Evolutionary conservation across 495 filamentous ascomycete species (phyloP).

Genomic region (Cladorrhinum samala): DNA sequence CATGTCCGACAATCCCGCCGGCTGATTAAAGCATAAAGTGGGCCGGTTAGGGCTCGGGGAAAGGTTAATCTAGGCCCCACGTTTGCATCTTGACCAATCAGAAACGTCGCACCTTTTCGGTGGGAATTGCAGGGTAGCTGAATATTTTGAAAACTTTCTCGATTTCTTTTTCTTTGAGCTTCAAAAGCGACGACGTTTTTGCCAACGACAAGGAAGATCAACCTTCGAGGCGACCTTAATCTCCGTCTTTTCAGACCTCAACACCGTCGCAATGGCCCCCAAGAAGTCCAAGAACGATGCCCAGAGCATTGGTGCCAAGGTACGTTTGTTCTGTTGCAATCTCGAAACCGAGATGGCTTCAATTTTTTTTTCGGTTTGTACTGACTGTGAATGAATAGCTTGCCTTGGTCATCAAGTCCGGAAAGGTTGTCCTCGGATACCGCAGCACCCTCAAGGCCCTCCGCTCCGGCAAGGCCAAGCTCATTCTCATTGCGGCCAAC

Average conservation of each 20-base stretch:
- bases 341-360: no score
- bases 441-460: constrained; percentile 95
- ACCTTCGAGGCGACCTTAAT: constrained; percentile 5
- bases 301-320: constrained; percentile 81
- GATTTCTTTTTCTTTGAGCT: constrained; percentile 13
- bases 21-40: constrained; percentile 19
- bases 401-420: constrained; percentile 93
- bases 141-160: constrained; percentile 21
- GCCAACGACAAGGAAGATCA: constrained; percentile 21
- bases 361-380: not conserved
- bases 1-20: constrained; percentile 19
- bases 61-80: constrained; percentile 7
- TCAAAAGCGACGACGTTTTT: constrained; percentile 8
- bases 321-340: no score
- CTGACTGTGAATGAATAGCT: constrained; percentile 34
- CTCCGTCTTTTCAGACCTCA: constrained; percentile 9
- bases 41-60: constrained; percentile 38
- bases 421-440: constrained; percentile 77
- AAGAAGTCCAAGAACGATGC: constrained; percentile 93
- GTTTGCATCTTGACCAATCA: constrained; percentile 21
- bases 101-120: constrained; percentile 11
- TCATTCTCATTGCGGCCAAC: constrained; percentile 68
- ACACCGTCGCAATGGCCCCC: constrained; percentile 62
- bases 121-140: not conserved
- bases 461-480: constrained; percentile 76